Evolutionary conservation across 805 yeast genomes (phyloP), one percentile per base, ranked within the genome.

Genomic region (Candida caryicola): DNA sequence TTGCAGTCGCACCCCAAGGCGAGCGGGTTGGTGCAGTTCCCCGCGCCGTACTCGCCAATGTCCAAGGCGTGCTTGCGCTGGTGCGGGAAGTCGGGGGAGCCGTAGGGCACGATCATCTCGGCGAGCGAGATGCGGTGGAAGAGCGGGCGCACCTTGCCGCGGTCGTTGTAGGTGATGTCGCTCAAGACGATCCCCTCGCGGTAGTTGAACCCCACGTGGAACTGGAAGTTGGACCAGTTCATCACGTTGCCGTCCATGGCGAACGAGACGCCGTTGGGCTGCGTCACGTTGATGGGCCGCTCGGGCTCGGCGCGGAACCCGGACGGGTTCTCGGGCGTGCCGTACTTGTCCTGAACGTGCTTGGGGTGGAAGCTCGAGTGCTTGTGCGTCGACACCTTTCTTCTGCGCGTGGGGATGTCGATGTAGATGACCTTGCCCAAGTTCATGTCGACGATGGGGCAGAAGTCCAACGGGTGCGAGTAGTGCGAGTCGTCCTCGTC

Each of bases 1-100:
- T 85, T 84, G 69, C 93, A 85, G 62, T 85, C 93, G 60, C 93
- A 85, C 29, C 91, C 91, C 39, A 84, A 73, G 15, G 83, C 66
- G 47, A 85, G 71, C 23, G 90, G 85, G 64, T 85, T 85, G 37
- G 93, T 81, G 81, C 85, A 79, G 69, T 79, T 78, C 55, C 93
- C 93, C 45, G 89, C 91, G 66, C 93, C 93, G 59, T 84, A 84
- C 62, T 85, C 93, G 60, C 93, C 93, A 49, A 85, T 79, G 64
- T 85, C 93, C 63, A 85, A 77, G 31, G 93, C 93, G 54, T 85
- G 93, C 64, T 85, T 85, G 66, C 93, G 74, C 57, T 84, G 89
- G 59, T 84, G 91, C 39, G 89, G 90, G 66, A 73, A 79, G 48
- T 77, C 82, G 41, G 93, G 93, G 45, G 72, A 71, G 39, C 93